These are phyloP conservation scores for Piper betle DNA, from an alignment of 164 flowering plant species.

Conservation along the genomic window DNA sequence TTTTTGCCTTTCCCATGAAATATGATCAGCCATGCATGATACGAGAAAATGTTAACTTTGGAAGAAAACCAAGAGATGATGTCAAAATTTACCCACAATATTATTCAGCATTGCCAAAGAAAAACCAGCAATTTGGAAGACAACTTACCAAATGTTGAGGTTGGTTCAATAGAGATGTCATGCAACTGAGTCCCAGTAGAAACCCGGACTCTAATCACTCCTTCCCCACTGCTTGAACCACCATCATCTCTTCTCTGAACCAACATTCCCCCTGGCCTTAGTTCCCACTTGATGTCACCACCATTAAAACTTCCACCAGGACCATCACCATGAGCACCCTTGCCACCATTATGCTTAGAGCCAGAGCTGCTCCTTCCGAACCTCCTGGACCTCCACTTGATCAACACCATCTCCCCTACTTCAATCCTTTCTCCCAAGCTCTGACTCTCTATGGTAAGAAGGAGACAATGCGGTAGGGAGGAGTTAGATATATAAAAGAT, in stretches of 20 bases:
- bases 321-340: conserved; percentile 3
- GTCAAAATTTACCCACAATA: no score
- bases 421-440: not conserved
- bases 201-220: conserved; percentile 43
- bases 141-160: conserved; percentile 71
- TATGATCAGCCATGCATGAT: no score
- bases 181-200: conserved; percentile 51
- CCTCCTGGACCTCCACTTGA: conserved; percentile 56
- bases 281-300: conserved; percentile 66
- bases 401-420: conserved; percentile 16
- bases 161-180: conserved; percentile 59
- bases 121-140: not conserved
- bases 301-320: not conserved
- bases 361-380: conserved; percentile 45
- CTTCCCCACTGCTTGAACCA: conserved; percentile 16
- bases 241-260: conserved; percentile 67
- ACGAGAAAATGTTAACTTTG: no score
- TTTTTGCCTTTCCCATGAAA: no score
- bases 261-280: conserved; percentile 86
- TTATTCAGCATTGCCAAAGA: no score
- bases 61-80: no score
- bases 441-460: not conserved
- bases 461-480: not conserved
- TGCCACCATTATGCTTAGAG: conserved; percentile 3
- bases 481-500: conserved; percentile 15